A percentile compares a stretch with the other conserved stretches of the same genome.
phyloP scores from a whole-genome alignment of 352 stramenopile species.

The Nannochloropsis limnetica region DNA sequence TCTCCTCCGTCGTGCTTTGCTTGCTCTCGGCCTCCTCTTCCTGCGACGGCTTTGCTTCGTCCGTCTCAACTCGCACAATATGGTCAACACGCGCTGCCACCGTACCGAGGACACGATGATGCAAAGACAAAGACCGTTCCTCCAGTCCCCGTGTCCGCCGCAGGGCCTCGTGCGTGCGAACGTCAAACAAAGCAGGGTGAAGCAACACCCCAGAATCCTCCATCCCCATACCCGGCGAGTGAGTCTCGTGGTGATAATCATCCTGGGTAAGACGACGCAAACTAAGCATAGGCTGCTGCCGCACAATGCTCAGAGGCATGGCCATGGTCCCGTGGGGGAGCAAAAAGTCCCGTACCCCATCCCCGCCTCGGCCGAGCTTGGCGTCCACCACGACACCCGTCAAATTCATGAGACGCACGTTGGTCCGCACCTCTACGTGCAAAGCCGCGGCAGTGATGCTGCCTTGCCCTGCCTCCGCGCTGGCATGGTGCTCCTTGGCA shows the following conservation, averaged over 20 bases:
- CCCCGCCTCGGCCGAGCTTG: not conserved
- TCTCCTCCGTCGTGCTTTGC: not conserved
- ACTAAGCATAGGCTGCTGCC: constrained; percentile 24
- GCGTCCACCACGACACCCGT: constrained; percentile 14
- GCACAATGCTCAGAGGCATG: constrained; percentile 31
- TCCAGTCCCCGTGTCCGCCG: constrained; percentile 7
- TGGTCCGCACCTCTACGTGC: constrained; percentile 15
- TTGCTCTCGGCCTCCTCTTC: not conserved
- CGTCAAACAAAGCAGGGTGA: constrained; percentile 31
- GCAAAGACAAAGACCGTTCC: not conserved
- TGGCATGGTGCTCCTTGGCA: not conserved
- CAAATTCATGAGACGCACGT: not conserved
- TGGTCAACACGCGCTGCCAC: not conserved
- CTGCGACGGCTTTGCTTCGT: not conserved
- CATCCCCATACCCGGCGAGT: not conserved
- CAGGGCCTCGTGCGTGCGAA: constrained; percentile 10
- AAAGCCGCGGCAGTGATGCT: not conserved
- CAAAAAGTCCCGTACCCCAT: not conserved
- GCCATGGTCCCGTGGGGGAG: not conserved
- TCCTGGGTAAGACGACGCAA: not conserved
- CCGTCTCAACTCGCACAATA: not conserved
- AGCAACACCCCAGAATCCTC: not conserved
- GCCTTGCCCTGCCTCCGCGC: not conserved
- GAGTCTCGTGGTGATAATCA: not conserved
- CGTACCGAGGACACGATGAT: constrained; percentile 1